Evolutionary conservation across 2,329 filamentous ascomycete genomes (phyloP).

Genomic region (Sporothrix dimorphospora): DNA sequence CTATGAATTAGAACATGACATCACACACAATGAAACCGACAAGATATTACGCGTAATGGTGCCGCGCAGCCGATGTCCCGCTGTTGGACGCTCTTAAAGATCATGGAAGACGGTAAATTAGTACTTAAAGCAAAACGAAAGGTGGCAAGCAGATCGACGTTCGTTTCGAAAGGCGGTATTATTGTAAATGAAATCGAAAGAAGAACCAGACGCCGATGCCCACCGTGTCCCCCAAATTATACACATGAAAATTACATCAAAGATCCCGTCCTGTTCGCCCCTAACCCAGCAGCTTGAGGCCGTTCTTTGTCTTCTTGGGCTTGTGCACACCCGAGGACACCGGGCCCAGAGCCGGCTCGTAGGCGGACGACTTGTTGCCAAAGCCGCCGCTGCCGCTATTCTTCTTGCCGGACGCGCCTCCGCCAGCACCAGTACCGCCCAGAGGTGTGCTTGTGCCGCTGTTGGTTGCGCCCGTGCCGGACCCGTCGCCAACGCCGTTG

Average conservation of each 20-base stretch:
- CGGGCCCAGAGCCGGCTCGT: conserved; percentile 57
- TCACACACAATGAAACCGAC: neutral
- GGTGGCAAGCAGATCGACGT: neutral
- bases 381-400: conserved; percentile 40
- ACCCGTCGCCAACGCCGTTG: conserved; percentile 34
- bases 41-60: neutral
- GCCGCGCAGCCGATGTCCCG: too few relatives aligned
- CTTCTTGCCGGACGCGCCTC: conserved; percentile 38
- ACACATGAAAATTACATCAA: neutral
- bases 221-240: neutral
- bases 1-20: neutral
- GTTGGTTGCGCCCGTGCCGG: conserved; percentile 35
- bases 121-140: too few relatives aligned
- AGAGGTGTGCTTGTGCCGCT: conserved; percentile 36
- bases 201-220: conserved; percentile 6
- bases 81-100: too few relatives aligned
- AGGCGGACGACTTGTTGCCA: conserved; percentile 37
- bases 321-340: conserved; percentile 60
- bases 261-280: neutral
- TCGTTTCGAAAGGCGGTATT: neutral
- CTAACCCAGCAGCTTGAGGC: conserved; percentile 62
- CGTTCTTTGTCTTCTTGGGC: conserved; percentile 69
- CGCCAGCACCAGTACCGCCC: conserved; percentile 38
- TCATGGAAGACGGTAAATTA: too few relatives aligned
- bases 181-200: neutral